Conservation (phyloP, 768 basidiomycete species). For the Piloderma croceum region DNA sequence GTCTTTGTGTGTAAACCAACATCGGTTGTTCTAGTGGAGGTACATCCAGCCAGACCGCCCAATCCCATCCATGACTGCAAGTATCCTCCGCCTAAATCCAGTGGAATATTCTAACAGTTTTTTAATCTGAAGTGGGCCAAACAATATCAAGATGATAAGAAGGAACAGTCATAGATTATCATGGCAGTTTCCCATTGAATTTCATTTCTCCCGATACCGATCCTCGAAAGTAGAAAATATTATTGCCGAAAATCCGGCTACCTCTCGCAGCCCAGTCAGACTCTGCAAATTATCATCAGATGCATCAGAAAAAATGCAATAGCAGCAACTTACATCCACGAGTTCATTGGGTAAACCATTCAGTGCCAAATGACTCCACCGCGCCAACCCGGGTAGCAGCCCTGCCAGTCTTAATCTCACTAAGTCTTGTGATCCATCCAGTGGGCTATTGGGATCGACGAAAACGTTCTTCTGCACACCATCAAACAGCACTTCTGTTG, state of each 20-base stretch:
- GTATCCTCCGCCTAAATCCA: slow-evolving; percentile 18
- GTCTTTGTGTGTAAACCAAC: not conserved
- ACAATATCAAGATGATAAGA: slow-evolving; percentile 28
- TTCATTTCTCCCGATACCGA: slow-evolving; percentile 28
- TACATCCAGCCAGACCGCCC: slow-evolving; percentile 53
- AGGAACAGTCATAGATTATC: too few species aligned
- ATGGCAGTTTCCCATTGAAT: too few species aligned
- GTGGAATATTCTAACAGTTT: slow-evolving; percentile 5
- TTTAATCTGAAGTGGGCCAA: slow-evolving; percentile 40
- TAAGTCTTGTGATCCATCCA: slow-evolving; percentile 28
- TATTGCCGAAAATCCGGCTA: slow-evolving; percentile 65
- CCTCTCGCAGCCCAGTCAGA: slow-evolving; percentile 56
- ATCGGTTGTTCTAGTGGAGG: slow-evolving; percentile 40
- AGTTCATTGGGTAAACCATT: slow-evolving; percentile 72
- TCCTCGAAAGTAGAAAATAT: slow-evolving; percentile 67
- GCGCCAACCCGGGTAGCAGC: slow-evolving; percentile 71
- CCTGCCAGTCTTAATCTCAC: slow-evolving; percentile 67
- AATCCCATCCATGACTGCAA: slow-evolving; percentile 77
- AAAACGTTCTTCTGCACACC: slow-evolving; percentile 66
- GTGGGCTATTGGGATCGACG: slow-evolving; percentile 20
- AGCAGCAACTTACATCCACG: slow-evolving; percentile 60
- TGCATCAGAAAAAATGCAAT: not conserved
- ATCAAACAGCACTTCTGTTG: slow-evolving; percentile 57
- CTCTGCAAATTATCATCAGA: slow-evolving; percentile 34
- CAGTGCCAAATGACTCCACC: slow-evolving; percentile 70